A percentile compares a stretch with the other conserved stretches of the same genome.
These are phyloP conservation scores for Candida chilensis DNA, from an alignment of 805 yeast species.

Conservation along the genomic window DNA sequence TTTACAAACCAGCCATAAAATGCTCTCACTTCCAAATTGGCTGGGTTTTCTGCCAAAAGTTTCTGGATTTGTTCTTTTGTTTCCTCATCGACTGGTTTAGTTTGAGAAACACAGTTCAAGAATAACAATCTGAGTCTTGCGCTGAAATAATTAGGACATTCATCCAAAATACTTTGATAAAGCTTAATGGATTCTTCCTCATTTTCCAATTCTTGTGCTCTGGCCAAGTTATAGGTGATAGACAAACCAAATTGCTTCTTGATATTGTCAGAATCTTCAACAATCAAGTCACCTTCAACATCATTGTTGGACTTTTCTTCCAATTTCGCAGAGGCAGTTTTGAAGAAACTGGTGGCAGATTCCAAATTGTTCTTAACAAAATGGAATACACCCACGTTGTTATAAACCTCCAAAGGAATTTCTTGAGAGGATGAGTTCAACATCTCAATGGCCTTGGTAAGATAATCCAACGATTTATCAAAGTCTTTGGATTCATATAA, in stretches of 20 bases:
- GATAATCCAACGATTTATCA: slow-evolving; percentile 55
- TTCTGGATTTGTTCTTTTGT: slow-evolving; percentile 45
- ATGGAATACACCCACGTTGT: slow-evolving; percentile 80
- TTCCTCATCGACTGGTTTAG: slow-evolving; percentile 23
- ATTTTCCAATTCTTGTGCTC: slow-evolving; percentile 50
- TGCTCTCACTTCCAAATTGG: slow-evolving; percentile 77
- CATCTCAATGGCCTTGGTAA: slow-evolving; percentile 52
- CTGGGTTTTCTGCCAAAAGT: slow-evolving; percentile 43
- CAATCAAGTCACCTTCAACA: slow-evolving; percentile 23
- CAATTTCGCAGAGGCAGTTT: slow-evolving; percentile 28
- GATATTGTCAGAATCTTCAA: neutral
- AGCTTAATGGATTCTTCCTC: slow-evolving; percentile 26
- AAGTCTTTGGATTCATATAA: slow-evolving; percentile 61
- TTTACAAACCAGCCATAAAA: slow-evolving; percentile 86
- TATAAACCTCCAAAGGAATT: slow-evolving; percentile 52
- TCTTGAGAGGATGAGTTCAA: slow-evolving; percentile 30
- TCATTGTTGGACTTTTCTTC: slow-evolving; percentile 19
- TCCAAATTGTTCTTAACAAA: slow-evolving; percentile 54
- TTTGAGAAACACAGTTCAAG: slow-evolving; percentile 41
- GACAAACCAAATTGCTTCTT: slow-evolving; percentile 3
- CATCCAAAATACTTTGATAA: slow-evolving; percentile 49
- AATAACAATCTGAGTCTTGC: slow-evolving; percentile 69
- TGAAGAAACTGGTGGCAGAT: slow-evolving; percentile 49
- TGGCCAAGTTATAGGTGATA: slow-evolving; percentile 64
- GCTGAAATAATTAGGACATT: slow-evolving; percentile 62